phyloP scores from a whole-genome alignment of 768 basidiomycete species.

The Psilocybe sp. region DNA sequence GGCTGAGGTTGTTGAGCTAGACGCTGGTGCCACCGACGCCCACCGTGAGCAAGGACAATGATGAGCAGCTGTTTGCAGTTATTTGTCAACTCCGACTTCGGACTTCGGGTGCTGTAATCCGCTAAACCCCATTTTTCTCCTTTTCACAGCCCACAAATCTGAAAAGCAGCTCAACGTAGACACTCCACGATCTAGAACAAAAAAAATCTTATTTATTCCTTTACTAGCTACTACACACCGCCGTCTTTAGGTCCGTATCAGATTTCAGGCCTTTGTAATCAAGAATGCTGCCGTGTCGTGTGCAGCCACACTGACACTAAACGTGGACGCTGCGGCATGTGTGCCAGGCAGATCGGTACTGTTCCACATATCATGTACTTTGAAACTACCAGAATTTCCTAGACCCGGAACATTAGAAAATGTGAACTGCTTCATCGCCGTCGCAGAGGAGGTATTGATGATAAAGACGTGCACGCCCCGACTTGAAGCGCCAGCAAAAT shows the following conservation, averaged over 20 bases:
- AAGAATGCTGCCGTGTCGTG: slow-evolving; percentile 56
- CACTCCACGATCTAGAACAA: too few relatives aligned
- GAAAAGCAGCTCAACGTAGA: too few relatives aligned
- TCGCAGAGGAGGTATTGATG: slow-evolving; percentile 41
- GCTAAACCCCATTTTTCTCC: too few relatives aligned
- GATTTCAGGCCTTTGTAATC: slow-evolving; percentile 20
- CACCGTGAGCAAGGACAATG: slow-evolving; percentile 23
- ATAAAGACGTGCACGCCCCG: slow-evolving; percentile 55
- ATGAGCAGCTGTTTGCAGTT: slow-evolving; percentile 26
- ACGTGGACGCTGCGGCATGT: slow-evolving; percentile 30
- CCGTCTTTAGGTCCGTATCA: too few relatives aligned
- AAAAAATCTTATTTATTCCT: too few relatives aligned
- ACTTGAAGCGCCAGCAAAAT: slow-evolving; percentile 45
- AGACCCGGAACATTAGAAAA: slow-evolving; percentile 47
- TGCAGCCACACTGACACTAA: slow-evolving; percentile 38
- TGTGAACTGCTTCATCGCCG: slow-evolving; percentile 41
- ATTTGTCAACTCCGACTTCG: slow-evolving; percentile 11
- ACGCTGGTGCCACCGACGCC: slow-evolving; percentile 14
- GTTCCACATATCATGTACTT: slow-evolving; percentile 56
- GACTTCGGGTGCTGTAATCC: too few relatives aligned
- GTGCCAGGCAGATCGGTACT: slow-evolving; percentile 40
- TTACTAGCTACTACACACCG: too few relatives aligned
- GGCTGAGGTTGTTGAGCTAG: not conserved
- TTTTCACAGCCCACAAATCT: too few relatives aligned
- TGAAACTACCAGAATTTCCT: slow-evolving; percentile 30